Conservation (phyloP, 768 basidiomycete species). For the Hypsizygus marmoreus region DNA sequence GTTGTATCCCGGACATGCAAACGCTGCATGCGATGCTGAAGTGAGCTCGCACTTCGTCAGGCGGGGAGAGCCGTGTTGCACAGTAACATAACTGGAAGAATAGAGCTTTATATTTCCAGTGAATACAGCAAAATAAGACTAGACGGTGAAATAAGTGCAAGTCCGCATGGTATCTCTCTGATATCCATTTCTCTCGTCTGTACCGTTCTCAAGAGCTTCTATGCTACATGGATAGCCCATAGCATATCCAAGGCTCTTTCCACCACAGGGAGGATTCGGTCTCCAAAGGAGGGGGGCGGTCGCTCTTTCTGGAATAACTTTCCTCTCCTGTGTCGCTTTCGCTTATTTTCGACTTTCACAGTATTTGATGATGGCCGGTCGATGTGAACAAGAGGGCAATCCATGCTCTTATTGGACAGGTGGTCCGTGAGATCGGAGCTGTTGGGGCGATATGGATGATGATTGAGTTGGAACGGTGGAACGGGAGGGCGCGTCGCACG, state of each 20-base stretch:
- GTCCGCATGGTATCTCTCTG: conserved; percentile 21
- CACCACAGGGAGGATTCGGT: conserved; percentile 35
- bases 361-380: neutral
- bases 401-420: conserved; percentile 7
- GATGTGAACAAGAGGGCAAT: conserved; percentile 26
- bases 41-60: no score
- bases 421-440: conserved; percentile 5
- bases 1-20: conserved; percentile 71
- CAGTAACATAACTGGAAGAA: no score
- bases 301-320: conserved; percentile 24
- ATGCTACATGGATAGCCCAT: conserved; percentile 41
- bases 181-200: conserved; percentile 11
- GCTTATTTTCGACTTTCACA: conserved; percentile 1
- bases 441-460: conserved; percentile 35
- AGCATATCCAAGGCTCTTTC: conserved; percentile 44
- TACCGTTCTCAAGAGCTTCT: conserved; percentile 16
- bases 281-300: conserved; percentile 40
- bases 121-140: neutral
- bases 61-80: no score
- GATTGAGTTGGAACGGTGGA: conserved; percentile 23
- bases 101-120: no score
- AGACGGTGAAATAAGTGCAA: neutral
- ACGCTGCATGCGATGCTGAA: conserved; percentile 42
- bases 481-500: conserved; percentile 47
- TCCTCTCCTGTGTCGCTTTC: conserved; percentile 15